Evolutionary conservation across 352 stramenopile species (phyloP).

Genomic region (Phytophthora megakarya): DNA sequence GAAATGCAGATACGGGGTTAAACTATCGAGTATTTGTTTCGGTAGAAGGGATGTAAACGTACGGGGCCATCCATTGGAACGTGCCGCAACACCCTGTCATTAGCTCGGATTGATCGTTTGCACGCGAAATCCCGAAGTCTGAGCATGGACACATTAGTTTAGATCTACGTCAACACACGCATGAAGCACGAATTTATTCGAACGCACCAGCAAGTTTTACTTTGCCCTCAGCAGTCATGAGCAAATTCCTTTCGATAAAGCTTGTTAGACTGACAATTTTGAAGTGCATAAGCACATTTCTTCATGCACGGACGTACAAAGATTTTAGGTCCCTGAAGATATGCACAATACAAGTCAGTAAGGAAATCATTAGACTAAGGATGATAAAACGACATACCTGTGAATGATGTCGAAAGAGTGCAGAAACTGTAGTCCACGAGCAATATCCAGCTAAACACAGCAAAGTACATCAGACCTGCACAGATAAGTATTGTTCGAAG

Average conservation of each 20-base stretch:
- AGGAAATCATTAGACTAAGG: neutral
- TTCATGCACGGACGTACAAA: slow-evolving; percentile 48
- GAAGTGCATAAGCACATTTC: neutral
- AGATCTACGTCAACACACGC: neutral
- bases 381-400: slow-evolving; percentile 37
- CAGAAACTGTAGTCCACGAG: slow-evolving; percentile 72
- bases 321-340: slow-evolving; percentile 74
- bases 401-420: slow-evolving; percentile 86
- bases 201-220: slow-evolving; percentile 69
- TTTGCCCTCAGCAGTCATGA: slow-evolving; percentile 71
- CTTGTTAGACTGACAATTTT: neutral
- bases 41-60: too few species aligned
- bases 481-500: neutral
- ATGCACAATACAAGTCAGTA: neutral
- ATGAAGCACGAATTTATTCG: neutral
- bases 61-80: slow-evolving; percentile 87
- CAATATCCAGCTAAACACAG: slow-evolving; percentile 56
- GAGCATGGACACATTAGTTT: neutral
- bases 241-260: slow-evolving; percentile 54
- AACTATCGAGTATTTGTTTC: neutral
- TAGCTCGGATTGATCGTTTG: slow-evolving; percentile 50
- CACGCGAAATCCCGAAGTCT: slow-evolving; percentile 82
- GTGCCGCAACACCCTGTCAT: slow-evolving; percentile 84
- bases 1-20: neutral
- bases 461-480: slow-evolving; percentile 2